A percentile compares a stretch with the other conserved stretches of the same genome.
phyloP scores from a whole-genome alignment of 1,139 yeast species.

The Kluyveromyces sp. region DNA sequence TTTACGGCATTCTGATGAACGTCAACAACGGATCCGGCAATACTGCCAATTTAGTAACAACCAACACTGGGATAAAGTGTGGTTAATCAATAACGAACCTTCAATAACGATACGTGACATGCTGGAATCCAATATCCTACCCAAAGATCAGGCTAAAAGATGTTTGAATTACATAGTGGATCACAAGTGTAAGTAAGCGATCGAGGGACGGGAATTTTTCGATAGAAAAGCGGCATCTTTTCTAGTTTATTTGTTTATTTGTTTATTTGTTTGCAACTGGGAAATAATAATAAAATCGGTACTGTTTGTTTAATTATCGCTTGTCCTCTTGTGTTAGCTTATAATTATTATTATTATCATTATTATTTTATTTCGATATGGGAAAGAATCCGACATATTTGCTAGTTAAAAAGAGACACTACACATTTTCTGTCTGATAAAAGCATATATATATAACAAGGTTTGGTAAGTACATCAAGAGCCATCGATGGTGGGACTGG shows the following conservation, averaged over 20 bases:
- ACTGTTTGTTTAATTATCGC: too few species aligned
- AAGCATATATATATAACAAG: too few species aligned
- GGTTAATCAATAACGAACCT: constrained; percentile 3
- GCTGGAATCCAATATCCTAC: constrained; percentile 1
- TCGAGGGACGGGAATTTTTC: too few species aligned
- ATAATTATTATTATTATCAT: too few species aligned
- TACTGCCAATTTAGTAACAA: constrained; percentile 1
- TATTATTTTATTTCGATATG: too few species aligned
- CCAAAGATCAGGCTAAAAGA: constrained; percentile 3
- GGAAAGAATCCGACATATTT: too few species aligned
- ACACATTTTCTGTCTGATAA: too few species aligned
- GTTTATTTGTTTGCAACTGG: background rate
- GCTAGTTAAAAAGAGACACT: too few species aligned
- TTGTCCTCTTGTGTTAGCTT: too few species aligned
- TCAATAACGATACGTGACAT: constrained; percentile 6
- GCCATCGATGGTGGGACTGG: too few species aligned
- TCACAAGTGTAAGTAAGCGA: background rate
- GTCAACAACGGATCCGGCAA: constrained; percentile 6
- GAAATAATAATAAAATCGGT: too few species aligned
- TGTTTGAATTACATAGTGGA: constrained; percentile 1
- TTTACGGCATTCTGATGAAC: constrained; percentile 1
- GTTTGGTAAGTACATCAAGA: too few species aligned
- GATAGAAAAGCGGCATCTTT: background rate
- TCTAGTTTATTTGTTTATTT: background rate
- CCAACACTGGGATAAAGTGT: background rate